phyloP scores from a whole-genome alignment of 331 rosid genomes.

The Phaseolus coccineus region DNA sequence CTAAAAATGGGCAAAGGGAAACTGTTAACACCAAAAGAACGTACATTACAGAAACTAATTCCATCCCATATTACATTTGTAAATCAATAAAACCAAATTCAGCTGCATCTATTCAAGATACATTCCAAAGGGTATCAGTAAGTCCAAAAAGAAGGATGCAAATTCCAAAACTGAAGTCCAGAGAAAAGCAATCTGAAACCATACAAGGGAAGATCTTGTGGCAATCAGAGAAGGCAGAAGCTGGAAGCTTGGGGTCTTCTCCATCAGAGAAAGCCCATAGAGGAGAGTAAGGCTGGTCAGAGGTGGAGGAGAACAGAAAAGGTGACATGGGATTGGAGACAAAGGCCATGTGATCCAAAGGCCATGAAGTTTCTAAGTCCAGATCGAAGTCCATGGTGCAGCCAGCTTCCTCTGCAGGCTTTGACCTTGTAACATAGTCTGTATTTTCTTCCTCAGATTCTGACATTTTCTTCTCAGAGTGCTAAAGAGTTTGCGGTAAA shows the following conservation, averaged over 20 bases:
- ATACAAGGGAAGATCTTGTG: constrained; percentile 62
- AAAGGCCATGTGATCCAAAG: constrained; percentile 77
- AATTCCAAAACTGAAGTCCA: constrained; percentile 30
- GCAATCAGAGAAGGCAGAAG: constrained; percentile 58
- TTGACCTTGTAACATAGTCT: constrained; percentile 51
- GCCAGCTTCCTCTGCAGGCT: constrained; percentile 25
- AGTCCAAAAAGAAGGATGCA: constrained; percentile 41
- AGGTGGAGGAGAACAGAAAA: constrained; percentile 49
- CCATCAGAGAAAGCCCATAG: constrained; percentile 71
- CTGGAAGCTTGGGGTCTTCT: constrained; percentile 48
- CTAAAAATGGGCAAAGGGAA: constrained; percentile 23
- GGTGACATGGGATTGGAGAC: constrained; percentile 72
- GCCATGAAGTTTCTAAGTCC: constrained; percentile 76
- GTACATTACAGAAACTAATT: constrained; percentile 5
- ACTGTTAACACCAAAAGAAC: neutral
- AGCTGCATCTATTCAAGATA: constrained; percentile 18
- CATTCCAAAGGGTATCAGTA: constrained; percentile 28
- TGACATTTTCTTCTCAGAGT: constrained; percentile 53
- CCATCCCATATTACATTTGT: constrained; percentile 15
- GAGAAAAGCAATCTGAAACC: constrained; percentile 39
- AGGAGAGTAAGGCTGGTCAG: constrained; percentile 75
- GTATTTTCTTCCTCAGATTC: constrained; percentile 65
- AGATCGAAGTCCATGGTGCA: constrained; percentile 83
- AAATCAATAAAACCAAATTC: constrained; percentile 33
- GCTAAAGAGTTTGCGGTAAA: constrained; percentile 1